Percentiles rank a stretch among this genome's conserved stretches.
Evolutionary conservation across 2,329 filamentous ascomycete genomes (phyloP).

Genomic region (Biscogniauxia marginata): DNA sequence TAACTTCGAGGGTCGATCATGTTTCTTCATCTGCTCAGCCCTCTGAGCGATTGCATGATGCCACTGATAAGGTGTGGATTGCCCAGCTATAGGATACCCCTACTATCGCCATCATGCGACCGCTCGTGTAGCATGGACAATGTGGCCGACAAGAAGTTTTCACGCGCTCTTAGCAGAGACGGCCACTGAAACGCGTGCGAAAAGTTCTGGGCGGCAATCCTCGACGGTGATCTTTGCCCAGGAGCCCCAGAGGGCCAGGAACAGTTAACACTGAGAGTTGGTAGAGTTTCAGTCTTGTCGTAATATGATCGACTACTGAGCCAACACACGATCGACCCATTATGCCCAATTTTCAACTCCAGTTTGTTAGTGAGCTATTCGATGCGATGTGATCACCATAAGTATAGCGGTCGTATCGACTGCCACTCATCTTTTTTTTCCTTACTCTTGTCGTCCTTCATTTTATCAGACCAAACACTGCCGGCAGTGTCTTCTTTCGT

Average conservation of each 20-base stretch:
- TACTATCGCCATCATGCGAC: not conserved
- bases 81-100: not conserved
- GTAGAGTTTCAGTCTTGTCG: not conserved
- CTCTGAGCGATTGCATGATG: not conserved
- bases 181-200: not conserved
- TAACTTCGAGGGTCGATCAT: not conserved
- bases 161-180: not conserved
- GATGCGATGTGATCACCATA: not conserved
- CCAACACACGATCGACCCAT: not conserved
- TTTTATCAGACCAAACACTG: constrained; percentile 14
- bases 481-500: constrained; percentile 19
- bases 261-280: not conserved
- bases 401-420: not conserved
- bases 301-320: not conserved
- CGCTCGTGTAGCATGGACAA: not conserved
- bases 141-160: not conserved
- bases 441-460: not conserved
- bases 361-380: not conserved
- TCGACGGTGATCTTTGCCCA: not conserved
- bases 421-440: not conserved
- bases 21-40: not conserved
- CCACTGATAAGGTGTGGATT: not conserved
- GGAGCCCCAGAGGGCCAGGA: not conserved
- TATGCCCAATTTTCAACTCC: not conserved
- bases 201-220: not conserved